Percentiles rank a stretch among this genome's conserved stretches.
These are phyloP conservation scores for Benincasa hispida DNA, from an alignment of 306 rosid genomes.

Conservation along the genomic window DNA sequence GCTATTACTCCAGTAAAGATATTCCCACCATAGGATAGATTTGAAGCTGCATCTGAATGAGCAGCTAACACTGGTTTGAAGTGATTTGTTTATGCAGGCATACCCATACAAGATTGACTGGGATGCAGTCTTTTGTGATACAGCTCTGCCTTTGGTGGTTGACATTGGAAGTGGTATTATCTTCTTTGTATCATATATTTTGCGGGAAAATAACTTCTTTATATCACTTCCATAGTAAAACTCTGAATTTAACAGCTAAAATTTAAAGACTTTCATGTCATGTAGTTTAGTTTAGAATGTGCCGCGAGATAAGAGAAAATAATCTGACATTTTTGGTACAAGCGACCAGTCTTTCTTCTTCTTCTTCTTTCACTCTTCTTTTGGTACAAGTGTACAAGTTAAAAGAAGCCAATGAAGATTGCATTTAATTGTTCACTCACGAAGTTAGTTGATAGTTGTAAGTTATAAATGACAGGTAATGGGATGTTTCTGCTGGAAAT, in stretches of 20 bases:
- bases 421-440: conserved; percentile 5
- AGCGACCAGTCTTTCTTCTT: neutral
- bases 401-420: neutral
- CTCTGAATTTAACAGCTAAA: neutral
- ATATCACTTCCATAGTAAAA: neutral
- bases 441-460: conserved; percentile 5
- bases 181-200: neutral
- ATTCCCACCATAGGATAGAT: neutral
- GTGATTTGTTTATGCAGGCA: conserved; percentile 51
- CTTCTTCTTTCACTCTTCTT: too few relatives aligned
- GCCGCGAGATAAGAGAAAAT: neutral
- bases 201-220: neutral
- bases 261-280: neutral
- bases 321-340: neutral
- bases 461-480: conserved; percentile 47
- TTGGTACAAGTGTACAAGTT: neutral
- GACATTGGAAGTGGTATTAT: conserved; percentile 88
- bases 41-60: neutral
- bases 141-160: conserved; percentile 62
- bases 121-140: conserved; percentile 38
- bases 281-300: neutral
- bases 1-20: neutral
- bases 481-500: conserved; percentile 74
- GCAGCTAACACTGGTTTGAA: conserved; percentile 8
- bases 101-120: conserved; percentile 69